Evolutionary conservation across 352 stramenopile genomes (phyloP).

Genomic region (Blastocystis sp.): DNA sequence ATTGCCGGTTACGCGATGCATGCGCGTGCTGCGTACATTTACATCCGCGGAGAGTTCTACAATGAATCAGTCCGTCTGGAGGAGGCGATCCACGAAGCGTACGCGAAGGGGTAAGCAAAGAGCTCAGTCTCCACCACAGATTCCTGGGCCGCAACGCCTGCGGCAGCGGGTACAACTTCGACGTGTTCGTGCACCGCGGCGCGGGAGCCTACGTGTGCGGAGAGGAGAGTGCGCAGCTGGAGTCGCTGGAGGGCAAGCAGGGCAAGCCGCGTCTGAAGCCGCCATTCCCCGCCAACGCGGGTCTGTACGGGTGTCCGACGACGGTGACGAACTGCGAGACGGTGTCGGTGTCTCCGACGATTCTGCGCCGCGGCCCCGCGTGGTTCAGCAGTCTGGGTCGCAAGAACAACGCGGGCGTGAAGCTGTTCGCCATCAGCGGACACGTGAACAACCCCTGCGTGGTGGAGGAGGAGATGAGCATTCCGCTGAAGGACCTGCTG

Average conservation of each 20-base stretch:
- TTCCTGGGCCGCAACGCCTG: conserved; percentile 89
- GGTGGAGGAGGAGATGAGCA: conserved; percentile 94
- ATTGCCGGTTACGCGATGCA: conserved; percentile 96
- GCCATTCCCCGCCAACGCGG: conserved; percentile 94
- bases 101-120: conserved; percentile 70
- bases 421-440: conserved; percentile 95
- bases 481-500: conserved; percentile 89
- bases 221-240: conserved; percentile 93
- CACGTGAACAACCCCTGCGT: conserved; percentile 97
- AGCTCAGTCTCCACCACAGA: background rate
- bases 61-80: conserved; percentile 93
- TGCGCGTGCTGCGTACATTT: conserved; percentile 94
- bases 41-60: conserved; percentile 99
- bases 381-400: conserved; percentile 92
- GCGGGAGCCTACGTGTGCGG: conserved; percentile 98
- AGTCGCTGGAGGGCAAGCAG: conserved; percentile 89
- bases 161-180: conserved; percentile 95
- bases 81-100: conserved; percentile 96
- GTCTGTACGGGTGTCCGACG: conserved; percentile 93
- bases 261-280: conserved; percentile 93
- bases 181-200: conserved; percentile 96
- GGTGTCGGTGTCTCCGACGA: conserved; percentile 89
- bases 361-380: conserved; percentile 82
- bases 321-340: conserved; percentile 99
- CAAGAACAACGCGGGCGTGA: conserved; percentile 94